Conservation (phyloP, 768 basidiomycete species). For the Naganishia friedmannii region DNA sequence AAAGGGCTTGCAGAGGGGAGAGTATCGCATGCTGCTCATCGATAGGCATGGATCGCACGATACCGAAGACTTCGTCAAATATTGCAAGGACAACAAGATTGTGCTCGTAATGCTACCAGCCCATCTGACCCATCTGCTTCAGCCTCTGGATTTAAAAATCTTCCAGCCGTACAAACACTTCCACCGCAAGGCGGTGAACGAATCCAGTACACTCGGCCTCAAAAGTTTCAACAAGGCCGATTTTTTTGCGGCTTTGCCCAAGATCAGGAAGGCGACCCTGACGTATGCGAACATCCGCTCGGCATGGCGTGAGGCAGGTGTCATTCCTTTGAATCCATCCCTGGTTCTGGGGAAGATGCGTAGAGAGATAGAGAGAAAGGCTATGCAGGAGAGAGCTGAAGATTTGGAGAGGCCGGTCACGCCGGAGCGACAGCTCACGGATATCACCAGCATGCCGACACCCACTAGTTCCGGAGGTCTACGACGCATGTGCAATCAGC, state of each 20-base stretch:
- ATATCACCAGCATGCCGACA: too few species aligned
- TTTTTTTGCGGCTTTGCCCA: background rate
- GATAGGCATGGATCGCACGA: background rate
- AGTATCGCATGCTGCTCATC: background rate
- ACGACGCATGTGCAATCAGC: too few species aligned
- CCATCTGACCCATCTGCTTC: background rate
- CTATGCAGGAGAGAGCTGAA: too few species aligned
- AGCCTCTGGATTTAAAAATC: background rate
- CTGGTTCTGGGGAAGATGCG: too few species aligned
- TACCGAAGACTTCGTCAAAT: background rate
- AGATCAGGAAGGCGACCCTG: background rate
- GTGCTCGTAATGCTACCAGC: background rate
- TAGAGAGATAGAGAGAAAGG: too few species aligned
- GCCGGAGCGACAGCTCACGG: too few species aligned
- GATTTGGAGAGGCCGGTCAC: too few species aligned
- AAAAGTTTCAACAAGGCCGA: background rate
- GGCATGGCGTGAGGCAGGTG: too few species aligned
- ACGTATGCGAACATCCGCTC: background rate
- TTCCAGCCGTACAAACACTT: background rate
- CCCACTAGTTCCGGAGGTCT: too few species aligned
- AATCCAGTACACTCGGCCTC: background rate
- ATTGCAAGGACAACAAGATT: background rate
- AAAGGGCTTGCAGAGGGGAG: background rate
- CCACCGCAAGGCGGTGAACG: background rate
- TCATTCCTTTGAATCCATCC: too few species aligned